phyloP scores from a whole-genome alignment of 305 asterid species.

The Ilex paraguariensis region DNA sequence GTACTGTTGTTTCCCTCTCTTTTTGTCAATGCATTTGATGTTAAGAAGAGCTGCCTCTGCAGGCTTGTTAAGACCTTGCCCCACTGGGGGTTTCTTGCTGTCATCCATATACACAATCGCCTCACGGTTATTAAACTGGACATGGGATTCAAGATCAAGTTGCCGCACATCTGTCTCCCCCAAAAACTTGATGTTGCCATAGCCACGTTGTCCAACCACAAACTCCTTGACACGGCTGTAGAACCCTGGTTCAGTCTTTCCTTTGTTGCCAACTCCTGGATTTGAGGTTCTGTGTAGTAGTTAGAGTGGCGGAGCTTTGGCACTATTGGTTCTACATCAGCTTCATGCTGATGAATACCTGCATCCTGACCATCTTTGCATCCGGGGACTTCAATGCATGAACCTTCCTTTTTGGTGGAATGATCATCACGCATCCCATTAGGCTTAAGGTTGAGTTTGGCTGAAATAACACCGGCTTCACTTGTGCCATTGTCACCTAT shows the following conservation, averaged over 20 bases:
- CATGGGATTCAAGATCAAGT: slow-evolving; percentile 64
- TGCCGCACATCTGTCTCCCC: too few relatives aligned
- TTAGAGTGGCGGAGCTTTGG: slow-evolving; percentile 66
- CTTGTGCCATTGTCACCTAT: not conserved
- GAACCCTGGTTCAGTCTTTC: slow-evolving; percentile 67
- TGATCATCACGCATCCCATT: slow-evolving; percentile 2
- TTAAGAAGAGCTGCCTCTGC: slow-evolving; percentile 86
- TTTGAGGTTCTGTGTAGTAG: slow-evolving; percentile 60
- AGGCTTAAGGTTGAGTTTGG: slow-evolving; percentile 4
- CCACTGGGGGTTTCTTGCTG: slow-evolving; percentile 69
- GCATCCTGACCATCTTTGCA: slow-evolving; percentile 1
- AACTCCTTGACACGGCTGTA: slow-evolving; percentile 69
- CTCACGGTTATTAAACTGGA: slow-evolving; percentile 62
- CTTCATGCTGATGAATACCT: not conserved
- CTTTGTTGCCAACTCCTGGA: slow-evolving; percentile 63
- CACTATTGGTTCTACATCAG: slow-evolving; percentile 22
- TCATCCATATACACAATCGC: slow-evolving; percentile 64
- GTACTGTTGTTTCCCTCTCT: slow-evolving; percentile 43
- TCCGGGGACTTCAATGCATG: not conserved
- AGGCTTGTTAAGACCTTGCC: slow-evolving; percentile 75
- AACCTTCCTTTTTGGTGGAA: too few relatives aligned
- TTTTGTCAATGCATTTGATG: slow-evolving; percentile 58
- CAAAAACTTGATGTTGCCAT: slow-evolving; percentile 74
- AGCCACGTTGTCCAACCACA: slow-evolving; percentile 64
- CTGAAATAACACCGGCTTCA: slow-evolving; percentile 2